Conservation (phyloP, 2,329 filamentous ascomycete species). For the Coniochaeta sp. region DNA sequence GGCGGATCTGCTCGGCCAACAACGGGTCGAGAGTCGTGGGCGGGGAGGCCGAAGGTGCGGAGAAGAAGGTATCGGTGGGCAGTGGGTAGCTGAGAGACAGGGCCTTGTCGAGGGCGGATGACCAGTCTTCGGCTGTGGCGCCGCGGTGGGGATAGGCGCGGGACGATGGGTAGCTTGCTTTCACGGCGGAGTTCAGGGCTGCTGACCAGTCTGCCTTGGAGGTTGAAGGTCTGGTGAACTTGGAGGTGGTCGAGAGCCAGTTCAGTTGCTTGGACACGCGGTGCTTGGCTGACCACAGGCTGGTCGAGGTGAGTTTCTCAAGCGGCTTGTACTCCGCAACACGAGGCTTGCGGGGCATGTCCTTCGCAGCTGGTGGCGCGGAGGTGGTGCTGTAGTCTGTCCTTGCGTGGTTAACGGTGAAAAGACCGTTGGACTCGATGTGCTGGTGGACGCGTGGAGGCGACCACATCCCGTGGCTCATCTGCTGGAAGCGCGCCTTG, state of each 20-base stretch:
- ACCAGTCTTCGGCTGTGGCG: constrained; percentile 26
- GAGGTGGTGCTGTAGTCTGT: constrained; percentile 20
- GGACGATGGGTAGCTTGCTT: not conserved
- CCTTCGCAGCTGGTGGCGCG: constrained; percentile 23
- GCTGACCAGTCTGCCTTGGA: constrained; percentile 11
- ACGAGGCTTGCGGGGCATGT: constrained; percentile 20
- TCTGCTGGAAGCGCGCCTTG: not conserved
- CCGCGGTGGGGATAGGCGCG: constrained; percentile 11
- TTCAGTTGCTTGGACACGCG: constrained; percentile 10
- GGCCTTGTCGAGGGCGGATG: constrained; percentile 23
- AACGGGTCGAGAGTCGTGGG: not conserved
- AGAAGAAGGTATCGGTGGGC: constrained; percentile 25
- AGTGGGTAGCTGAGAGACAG: constrained; percentile 21
- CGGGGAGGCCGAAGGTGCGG: constrained; percentile 15
- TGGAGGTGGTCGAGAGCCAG: constrained; percentile 17
- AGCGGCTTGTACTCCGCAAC: constrained; percentile 16
- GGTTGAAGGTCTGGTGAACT: constrained; percentile 1
- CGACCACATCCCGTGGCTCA: constrained; percentile 5
- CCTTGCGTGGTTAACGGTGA: constrained; percentile 14
- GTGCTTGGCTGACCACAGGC: constrained; percentile 17
- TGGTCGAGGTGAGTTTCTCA: constrained; percentile 16
- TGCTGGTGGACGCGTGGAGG: not conserved
- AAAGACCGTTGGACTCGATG: constrained; percentile 15
- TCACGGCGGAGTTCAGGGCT: constrained; percentile 11
- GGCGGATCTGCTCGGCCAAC: not conserved